Conservation (phyloP, 352 stramenopile species). For the Phytophthora cryptogea region DNA sequence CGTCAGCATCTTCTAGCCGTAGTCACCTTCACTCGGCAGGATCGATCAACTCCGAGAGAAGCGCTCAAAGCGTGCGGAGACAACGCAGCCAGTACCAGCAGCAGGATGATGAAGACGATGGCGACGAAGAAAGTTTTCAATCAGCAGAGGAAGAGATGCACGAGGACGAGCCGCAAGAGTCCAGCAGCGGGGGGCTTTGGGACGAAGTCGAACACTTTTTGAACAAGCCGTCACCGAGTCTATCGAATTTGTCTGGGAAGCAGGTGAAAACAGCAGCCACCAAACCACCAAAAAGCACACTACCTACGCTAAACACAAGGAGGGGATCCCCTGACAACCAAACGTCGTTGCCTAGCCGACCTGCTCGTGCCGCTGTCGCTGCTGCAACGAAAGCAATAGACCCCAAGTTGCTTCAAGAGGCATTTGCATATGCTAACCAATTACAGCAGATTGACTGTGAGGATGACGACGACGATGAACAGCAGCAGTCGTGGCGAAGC, state of each 20-base stretch:
- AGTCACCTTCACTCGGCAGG: conserved; percentile 50
- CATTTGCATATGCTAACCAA: conserved; percentile 71
- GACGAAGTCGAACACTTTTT: conserved; percentile 79
- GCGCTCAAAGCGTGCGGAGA: conserved; percentile 34
- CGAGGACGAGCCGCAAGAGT: conserved; percentile 50
- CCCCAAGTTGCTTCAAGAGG: conserved; percentile 68
- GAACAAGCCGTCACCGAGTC: conserved; percentile 67
- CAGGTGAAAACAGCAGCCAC: conserved; percentile 22
- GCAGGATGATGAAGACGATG: conserved; percentile 14
- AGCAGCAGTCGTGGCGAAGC: conserved; percentile 26
- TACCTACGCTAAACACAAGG: conserved; percentile 44
- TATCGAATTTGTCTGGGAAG: conserved; percentile 46
- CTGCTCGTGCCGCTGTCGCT: conserved; percentile 12
- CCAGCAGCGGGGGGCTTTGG: conserved; percentile 52
- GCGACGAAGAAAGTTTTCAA: conserved; percentile 9
- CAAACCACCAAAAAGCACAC: conserved; percentile 42
- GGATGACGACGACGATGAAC: conserved; percentile 47
- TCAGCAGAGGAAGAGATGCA: conserved; percentile 14
- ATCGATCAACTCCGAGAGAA: conserved; percentile 43
- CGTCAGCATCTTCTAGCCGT: conserved; percentile 47
- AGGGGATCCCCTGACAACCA: conserved; percentile 43
- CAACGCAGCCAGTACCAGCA: conserved; percentile 31
- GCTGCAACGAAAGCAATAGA: conserved; percentile 48
- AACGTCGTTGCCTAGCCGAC: conserved; percentile 16
- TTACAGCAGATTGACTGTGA: conserved; percentile 51